Evolutionary conservation across 2,329 filamentous ascomycete species (phyloP).

Genomic region (Sordariomycetes sp.): DNA sequence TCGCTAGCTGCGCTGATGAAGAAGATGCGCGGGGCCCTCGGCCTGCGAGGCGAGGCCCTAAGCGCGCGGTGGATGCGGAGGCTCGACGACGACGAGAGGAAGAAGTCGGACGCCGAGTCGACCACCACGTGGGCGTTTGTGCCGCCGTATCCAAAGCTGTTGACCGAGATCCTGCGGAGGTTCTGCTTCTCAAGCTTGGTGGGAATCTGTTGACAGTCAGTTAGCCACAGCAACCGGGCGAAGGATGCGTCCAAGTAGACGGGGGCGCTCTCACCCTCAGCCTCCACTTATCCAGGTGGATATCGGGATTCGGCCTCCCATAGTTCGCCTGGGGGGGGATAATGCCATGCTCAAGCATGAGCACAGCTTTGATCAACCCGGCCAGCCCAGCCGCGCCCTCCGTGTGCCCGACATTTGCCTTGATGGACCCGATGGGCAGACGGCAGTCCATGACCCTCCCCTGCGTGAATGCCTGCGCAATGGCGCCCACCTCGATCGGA

Average conservation of each 20-base stretch:
- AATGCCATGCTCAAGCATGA: slow-evolving; percentile 9
- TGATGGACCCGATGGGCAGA: slow-evolving; percentile 11
- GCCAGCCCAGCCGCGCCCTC: slow-evolving; percentile 13
- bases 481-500: slow-evolving; percentile 12
- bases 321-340: slow-evolving; percentile 14
- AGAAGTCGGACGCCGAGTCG: slow-evolving; percentile 6
- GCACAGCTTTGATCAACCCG: slow-evolving; percentile 14
- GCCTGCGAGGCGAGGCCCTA: neutral
- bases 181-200: neutral
- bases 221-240: neutral
- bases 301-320: slow-evolving; percentile 9
- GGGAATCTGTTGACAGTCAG: neutral
- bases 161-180: slow-evolving; percentile 8
- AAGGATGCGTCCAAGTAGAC: neutral
- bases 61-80: neutral
- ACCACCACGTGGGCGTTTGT: slow-evolving; percentile 15
- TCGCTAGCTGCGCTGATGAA: neutral
- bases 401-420: slow-evolving; percentile 13
- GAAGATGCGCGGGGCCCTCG: neutral
- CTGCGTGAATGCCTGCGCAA: slow-evolving; percentile 7
- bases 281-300: slow-evolving; percentile 9
- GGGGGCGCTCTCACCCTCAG: neutral
- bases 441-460: neutral
- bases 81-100: neutral
- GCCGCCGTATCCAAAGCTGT: slow-evolving; percentile 16